Conservation (phyloP, 129 eudicot species). For the Arctium minus region DNA sequence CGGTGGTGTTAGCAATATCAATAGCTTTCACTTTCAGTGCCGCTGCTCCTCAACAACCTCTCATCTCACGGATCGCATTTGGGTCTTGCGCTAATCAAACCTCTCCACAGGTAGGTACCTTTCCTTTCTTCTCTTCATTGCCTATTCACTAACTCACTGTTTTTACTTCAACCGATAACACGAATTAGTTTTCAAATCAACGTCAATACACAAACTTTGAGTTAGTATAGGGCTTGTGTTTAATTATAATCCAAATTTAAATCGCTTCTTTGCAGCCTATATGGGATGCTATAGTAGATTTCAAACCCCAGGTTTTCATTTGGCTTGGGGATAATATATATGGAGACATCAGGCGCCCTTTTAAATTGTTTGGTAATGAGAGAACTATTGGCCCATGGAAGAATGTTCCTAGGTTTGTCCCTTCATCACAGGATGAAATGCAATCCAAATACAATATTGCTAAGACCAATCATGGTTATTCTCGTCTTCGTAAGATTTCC, state of each 20-base stretch:
- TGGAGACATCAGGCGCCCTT: slow-evolving; percentile 58
- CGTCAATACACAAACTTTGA: too few species aligned
- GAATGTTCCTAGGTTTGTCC: slow-evolving; percentile 59
- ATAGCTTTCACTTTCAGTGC: slow-evolving; percentile 8
- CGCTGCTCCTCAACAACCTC: slow-evolving; percentile 6
- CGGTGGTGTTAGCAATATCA: neutral
- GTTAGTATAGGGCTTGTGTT: neutral
- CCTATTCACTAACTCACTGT: neutral
- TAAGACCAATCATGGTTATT: slow-evolving; percentile 45
- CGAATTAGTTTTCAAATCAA: too few species aligned
- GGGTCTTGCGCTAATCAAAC: slow-evolving; percentile 73
- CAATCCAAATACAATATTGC: slow-evolving; percentile 34
- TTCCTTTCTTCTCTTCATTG: neutral
- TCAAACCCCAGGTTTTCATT: slow-evolving; percentile 53
- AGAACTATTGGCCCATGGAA: slow-evolving; percentile 76
- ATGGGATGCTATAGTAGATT: slow-evolving; percentile 53
- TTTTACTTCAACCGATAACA: neutral
- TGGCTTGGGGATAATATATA: slow-evolving; percentile 76
- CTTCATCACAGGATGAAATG: slow-evolving; percentile 52
- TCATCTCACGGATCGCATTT: slow-evolving; percentile 54
- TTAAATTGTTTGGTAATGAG: slow-evolving; percentile 49
- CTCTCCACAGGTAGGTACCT: slow-evolving; percentile 46
- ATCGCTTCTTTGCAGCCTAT: slow-evolving; percentile 31
- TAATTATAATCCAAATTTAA: neutral
- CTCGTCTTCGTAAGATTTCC: slow-evolving; percentile 37